phyloP scores from a whole-genome alignment of 1,284 basidiomycete genomes.

The Leccinum laetum region DNA sequence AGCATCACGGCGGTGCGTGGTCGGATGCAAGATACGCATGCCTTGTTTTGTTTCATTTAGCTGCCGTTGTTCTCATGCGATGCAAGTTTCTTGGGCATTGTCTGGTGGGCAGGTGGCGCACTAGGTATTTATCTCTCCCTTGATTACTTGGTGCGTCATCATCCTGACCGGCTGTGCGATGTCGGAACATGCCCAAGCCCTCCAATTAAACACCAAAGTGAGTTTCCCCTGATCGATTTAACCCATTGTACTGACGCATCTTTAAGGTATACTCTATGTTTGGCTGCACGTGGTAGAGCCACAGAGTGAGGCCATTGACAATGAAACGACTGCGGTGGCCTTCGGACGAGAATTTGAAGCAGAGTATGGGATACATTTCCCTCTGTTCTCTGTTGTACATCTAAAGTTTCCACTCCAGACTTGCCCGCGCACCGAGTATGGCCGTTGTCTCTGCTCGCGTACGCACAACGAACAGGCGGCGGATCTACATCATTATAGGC shows the following conservation, averaged over 20 bases:
- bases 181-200: no score
- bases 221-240: no score
- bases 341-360: conserved; percentile 82
- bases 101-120: conserved; percentile 89
- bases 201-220: no score
- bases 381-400: conserved; percentile 1
- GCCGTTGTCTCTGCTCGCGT: no score
- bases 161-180: no score
- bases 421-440: conserved; percentile 47
- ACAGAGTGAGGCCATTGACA: no score
- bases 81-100: conserved; percentile 42
- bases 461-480: neutral
- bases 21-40: conserved; percentile 93
- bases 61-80: conserved; percentile 1
- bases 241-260: no score
- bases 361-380: conserved; percentile 49
- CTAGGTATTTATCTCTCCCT: conserved; percentile 87
- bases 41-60: conserved; percentile 13
- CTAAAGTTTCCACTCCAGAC: conserved; percentile 39
- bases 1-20: conserved; percentile 81
- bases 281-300: no score
- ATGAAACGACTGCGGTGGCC: conserved; percentile 45
- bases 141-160: conserved; percentile 61
- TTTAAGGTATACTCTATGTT: no score
- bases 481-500: neutral